phyloP scores from a whole-genome alignment of 2,329 filamentous ascomycete species.

The Teratosphaeriaceae sp. region DNA sequence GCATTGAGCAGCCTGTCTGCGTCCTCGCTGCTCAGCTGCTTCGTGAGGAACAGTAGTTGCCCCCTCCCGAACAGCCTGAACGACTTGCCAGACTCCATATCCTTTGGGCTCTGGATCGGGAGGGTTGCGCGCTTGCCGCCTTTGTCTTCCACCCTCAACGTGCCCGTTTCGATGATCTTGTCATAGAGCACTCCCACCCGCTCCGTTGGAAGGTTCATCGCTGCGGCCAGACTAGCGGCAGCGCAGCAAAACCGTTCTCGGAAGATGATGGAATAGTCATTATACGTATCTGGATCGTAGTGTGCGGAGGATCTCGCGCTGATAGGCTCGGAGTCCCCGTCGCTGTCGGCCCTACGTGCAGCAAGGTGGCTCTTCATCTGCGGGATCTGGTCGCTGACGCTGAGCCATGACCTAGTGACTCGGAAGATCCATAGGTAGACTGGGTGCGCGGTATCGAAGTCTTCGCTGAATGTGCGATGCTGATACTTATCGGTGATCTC shows the following conservation, averaged over 20 bases:
- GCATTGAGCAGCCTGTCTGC: slow-evolving; percentile 58
- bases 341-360: slow-evolving; percentile 29
- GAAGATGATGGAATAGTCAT: slow-evolving; percentile 69
- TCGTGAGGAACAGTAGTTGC: slow-evolving; percentile 74
- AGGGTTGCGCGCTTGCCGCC: slow-evolving; percentile 9
- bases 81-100: slow-evolving; percentile 34
- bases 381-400: slow-evolving; percentile 60
- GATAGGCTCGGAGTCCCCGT: slow-evolving; percentile 18
- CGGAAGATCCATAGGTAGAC: slow-evolving; percentile 85
- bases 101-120: slow-evolving; percentile 16
- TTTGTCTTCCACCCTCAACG: slow-evolving; percentile 18
- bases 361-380: slow-evolving; percentile 68
- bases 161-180: slow-evolving; percentile 30
- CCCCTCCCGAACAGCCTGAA: slow-evolving; percentile 55
- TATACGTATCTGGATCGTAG: slow-evolving; percentile 52
- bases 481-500: slow-evolving; percentile 76
- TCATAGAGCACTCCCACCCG: slow-evolving; percentile 31
- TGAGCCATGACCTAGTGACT: slow-evolving; percentile 69
- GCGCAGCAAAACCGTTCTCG: slow-evolving; percentile 78
- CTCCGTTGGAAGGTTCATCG: slow-evolving; percentile 40
- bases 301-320: slow-evolving; percentile 25
- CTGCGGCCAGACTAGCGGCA: slow-evolving; percentile 64
- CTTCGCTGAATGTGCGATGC: slow-evolving; percentile 59
- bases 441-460: slow-evolving; percentile 68
- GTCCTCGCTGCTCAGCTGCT: slow-evolving; percentile 54